Conservation (phyloP, 2,329 filamentous ascomycete species). For the Rhynchosporium agropyri region DNA sequence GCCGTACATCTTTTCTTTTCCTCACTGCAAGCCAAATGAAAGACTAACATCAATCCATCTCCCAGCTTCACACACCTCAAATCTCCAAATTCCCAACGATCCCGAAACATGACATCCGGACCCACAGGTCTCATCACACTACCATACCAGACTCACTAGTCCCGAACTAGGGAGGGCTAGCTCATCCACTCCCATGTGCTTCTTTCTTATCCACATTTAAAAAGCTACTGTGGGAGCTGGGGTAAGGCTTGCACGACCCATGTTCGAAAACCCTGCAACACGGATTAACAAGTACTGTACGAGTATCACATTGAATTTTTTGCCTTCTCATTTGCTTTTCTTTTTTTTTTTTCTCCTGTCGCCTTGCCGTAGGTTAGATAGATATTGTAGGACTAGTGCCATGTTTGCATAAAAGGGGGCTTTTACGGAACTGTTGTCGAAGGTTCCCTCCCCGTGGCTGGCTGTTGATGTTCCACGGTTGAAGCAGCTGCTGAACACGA, state of each 20-base stretch:
- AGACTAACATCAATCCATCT: conserved; percentile 1
- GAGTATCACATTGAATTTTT: background rate
- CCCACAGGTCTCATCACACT: conserved; percentile 8
- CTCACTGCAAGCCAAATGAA: background rate
- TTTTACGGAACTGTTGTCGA: conserved; percentile 1
- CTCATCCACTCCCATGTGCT: conserved; percentile 1
- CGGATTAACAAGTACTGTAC: background rate
- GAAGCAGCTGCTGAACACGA: background rate
- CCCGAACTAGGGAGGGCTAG: background rate
- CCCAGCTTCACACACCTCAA: background rate
- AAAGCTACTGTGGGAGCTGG: background rate
- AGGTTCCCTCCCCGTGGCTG: conserved; percentile 2
- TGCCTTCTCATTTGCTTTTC: background rate
- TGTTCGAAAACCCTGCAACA: background rate
- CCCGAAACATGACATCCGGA: conserved; percentile 3
- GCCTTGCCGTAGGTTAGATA: conserved; percentile 1
- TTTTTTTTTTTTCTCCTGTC: background rate
- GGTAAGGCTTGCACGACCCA: background rate
- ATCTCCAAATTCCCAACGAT: background rate
- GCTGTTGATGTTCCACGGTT: background rate
- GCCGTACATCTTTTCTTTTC: background rate
- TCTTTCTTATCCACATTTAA: background rate
- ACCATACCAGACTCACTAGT: background rate
- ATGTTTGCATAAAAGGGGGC: background rate
- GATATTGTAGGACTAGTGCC: conserved; percentile 4